Evolutionary conservation across 1,284 basidiomycete species (phyloP).

Genomic region (Cystobasidiaceae sp.): DNA sequence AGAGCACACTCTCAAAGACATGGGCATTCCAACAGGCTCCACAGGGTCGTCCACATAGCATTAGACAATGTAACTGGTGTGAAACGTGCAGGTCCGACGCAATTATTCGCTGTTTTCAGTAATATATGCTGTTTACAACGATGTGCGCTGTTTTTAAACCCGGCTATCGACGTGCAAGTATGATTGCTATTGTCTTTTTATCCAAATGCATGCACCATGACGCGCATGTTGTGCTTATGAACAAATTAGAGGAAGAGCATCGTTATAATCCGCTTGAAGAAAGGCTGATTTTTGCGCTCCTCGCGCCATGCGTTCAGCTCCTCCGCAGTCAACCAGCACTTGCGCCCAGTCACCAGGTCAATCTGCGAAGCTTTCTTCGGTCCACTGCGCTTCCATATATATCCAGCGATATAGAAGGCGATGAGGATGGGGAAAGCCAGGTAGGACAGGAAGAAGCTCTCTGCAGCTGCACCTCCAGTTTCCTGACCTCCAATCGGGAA

Average conservation of each 20-base stretch:
- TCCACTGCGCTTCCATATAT: constrained; percentile 46
- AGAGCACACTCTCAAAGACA: constrained; percentile 5
- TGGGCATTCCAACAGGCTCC: constrained; percentile 24
- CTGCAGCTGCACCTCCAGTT: constrained; percentile 43
- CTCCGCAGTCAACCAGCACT: constrained; percentile 49
- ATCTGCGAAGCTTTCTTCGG: constrained; percentile 47
- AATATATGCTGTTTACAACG: too few relatives aligned
- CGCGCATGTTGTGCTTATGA: too few relatives aligned
- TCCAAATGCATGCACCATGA: too few relatives aligned
- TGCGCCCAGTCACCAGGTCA: constrained; percentile 50
- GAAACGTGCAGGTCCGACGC: too few relatives aligned
- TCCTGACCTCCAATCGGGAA: constrained; percentile 43
- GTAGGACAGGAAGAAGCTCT: constrained; percentile 51
- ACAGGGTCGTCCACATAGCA: too few relatives aligned
- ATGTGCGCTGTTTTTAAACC: too few relatives aligned
- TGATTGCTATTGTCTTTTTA: too few relatives aligned
- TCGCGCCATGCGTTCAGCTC: constrained; percentile 45
- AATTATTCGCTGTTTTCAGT: too few relatives aligned
- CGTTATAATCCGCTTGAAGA: constrained; percentile 43
- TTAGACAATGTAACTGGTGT: too few relatives aligned
- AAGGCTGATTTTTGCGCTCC: constrained; percentile 43
- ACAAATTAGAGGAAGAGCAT: constrained; percentile 44
- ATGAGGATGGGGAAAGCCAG: constrained; percentile 45
- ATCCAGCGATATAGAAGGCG: constrained; percentile 44
- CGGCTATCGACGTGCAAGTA: too few relatives aligned